A percentile compares a stretch with the other conserved stretches of the same genome.
Conservation (phyloP, 2,329 filamentous ascomycete species). For the Lasiodiplodia theobromae region DNA sequence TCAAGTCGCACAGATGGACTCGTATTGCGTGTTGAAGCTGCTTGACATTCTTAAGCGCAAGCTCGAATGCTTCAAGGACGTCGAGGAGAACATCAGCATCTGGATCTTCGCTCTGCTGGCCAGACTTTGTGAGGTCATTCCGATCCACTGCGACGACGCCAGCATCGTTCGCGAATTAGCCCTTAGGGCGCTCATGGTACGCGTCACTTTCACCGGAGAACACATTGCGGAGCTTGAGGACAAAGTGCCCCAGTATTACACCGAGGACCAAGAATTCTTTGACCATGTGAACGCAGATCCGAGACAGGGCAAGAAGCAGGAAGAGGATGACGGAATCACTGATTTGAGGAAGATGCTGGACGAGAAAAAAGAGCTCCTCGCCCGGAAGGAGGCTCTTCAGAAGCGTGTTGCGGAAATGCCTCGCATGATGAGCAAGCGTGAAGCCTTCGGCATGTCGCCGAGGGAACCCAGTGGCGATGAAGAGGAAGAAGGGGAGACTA, state of each 20-base stretch:
- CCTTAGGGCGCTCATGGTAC: constrained; percentile 72
- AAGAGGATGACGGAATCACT: not conserved
- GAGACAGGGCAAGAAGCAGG: constrained; percentile 4
- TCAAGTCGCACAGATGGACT: constrained; percentile 64
- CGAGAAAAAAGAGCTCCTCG: not conserved
- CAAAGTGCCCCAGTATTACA: constrained; percentile 35
- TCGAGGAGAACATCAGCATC: constrained; percentile 72
- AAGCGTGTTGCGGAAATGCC: constrained; percentile 11
- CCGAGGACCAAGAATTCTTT: constrained; percentile 36
- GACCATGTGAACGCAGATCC: constrained; percentile 11
- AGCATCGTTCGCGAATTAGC: constrained; percentile 73
- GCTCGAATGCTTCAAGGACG: constrained; percentile 64
- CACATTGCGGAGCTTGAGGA: constrained; percentile 40
- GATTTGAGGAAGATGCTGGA: not conserved
- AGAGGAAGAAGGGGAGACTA: constrained; percentile 54
- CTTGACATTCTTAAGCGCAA: constrained; percentile 69
- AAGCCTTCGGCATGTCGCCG: not conserved
- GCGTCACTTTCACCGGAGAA: constrained; percentile 53
- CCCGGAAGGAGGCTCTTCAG: not conserved
- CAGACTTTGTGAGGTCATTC: constrained; percentile 68
- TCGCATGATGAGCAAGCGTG: not conserved
- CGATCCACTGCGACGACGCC: constrained; percentile 50
- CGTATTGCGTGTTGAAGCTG: constrained; percentile 70
- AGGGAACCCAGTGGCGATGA: constrained; percentile 36
- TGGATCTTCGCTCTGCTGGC: constrained; percentile 90